Conservation (phyloP, 2,329 filamentous ascomycete species). For the Paraphaeosphaeria minitans region DNA sequence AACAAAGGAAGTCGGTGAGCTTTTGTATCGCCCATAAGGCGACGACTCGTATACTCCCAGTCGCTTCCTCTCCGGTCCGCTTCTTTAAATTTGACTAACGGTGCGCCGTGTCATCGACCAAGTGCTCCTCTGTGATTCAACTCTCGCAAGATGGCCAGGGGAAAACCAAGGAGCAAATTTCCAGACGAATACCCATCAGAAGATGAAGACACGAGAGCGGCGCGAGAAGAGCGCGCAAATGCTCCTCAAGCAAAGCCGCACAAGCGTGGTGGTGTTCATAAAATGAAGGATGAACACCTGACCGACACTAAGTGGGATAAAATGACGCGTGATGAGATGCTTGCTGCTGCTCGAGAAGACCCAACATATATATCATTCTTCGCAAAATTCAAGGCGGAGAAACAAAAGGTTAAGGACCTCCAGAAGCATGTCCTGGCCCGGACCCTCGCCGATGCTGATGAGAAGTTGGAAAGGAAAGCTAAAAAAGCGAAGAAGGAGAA, state of each 20-base stretch:
- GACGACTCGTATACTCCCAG: background rate
- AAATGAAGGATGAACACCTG: slow-evolving; percentile 30
- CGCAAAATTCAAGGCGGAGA: background rate
- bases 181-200: slow-evolving; percentile 10
- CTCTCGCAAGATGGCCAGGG: slow-evolving; percentile 23
- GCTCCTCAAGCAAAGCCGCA: slow-evolving; percentile 26
- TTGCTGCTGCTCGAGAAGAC: slow-evolving; percentile 4
- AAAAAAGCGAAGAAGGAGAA: slow-evolving; percentile 1
- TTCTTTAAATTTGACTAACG: background rate
- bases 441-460: background rate
- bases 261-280: slow-evolving; percentile 37
- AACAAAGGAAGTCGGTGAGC: slow-evolving; percentile 8
- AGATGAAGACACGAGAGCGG: slow-evolving; percentile 2
- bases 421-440: background rate
- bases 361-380: slow-evolving; percentile 9
- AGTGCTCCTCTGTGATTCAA: background rate
- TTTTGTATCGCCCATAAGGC: background rate
- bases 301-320: slow-evolving; percentile 40
- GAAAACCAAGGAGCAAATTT: slow-evolving; percentile 19
- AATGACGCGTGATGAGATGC: slow-evolving; percentile 29
- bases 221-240: slow-evolving; percentile 4
- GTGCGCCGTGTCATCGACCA: background rate
- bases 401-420: slow-evolving; percentile 2
- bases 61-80: background rate
- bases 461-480: slow-evolving; percentile 31